Percentiles rank a stretch among this genome's conserved stretches.
phyloP scores from a whole-genome alignment of 2,329 filamentous ascomycete species.

The Cladorrhinum sp. region DNA sequence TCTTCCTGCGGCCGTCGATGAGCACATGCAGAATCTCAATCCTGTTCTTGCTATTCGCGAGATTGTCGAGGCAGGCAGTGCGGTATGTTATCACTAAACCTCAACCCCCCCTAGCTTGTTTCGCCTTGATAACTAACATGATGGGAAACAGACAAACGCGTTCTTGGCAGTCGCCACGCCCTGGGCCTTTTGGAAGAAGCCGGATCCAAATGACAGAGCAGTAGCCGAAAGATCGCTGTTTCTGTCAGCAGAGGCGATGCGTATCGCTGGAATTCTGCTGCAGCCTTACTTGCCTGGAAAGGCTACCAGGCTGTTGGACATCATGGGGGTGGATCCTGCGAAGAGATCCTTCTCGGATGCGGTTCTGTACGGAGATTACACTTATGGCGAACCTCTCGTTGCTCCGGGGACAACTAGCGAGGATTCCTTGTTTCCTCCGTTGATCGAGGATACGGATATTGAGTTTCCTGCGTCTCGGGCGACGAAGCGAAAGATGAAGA shows the following conservation, averaged over 20 bases:
- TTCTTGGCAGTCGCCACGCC: conserved; percentile 64
- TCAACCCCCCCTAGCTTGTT: not conserved
- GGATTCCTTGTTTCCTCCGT: conserved; percentile 51
- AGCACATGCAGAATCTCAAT: conserved; percentile 61
- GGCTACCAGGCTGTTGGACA: conserved; percentile 67
- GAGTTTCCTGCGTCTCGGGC: not conserved
- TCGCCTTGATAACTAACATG: conserved; percentile 11
- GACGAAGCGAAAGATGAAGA: conserved; percentile 15
- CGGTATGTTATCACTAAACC: conserved; percentile 42
- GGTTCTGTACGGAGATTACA: conserved; percentile 58
- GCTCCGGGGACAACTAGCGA: conserved; percentile 37
- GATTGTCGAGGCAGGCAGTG: conserved; percentile 60
- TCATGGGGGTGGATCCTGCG: conserved; percentile 65
- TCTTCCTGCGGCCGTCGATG: conserved; percentile 42
- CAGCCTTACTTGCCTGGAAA: conserved; percentile 90
- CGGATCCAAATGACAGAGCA: conserved; percentile 30
- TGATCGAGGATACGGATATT: conserved; percentile 36
- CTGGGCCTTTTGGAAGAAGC: conserved; percentile 57
- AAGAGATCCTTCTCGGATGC: conserved; percentile 64
- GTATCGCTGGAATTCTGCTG: conserved; percentile 77
- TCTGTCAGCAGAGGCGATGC: conserved; percentile 69
- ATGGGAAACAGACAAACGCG: conserved; percentile 55
- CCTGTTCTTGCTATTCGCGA: conserved; percentile 62
- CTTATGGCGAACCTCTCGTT: conserved; percentile 58
- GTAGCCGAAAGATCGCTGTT: conserved; percentile 63